Conservation (phyloP, 495 filamentous ascomycete species). For the Podospora bellae-mahoneyi region DNA sequence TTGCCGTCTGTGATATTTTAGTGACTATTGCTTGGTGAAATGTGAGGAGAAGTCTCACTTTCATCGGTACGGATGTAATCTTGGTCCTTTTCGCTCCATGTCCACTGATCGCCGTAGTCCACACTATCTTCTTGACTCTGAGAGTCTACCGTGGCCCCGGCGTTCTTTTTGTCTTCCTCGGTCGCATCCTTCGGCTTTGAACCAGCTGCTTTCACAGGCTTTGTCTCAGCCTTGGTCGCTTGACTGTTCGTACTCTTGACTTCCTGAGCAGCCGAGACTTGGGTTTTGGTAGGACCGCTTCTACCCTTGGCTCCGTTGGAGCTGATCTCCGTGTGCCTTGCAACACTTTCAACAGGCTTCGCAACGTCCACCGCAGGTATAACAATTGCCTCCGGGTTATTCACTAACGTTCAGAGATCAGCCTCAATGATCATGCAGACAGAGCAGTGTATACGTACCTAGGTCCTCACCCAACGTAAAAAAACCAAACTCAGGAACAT, state of each 20-base stretch:
- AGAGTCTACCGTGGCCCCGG: background rate
- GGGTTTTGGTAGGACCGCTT: background rate
- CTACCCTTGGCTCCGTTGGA: no score
- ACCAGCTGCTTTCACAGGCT: background rate
- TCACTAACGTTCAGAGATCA: background rate
- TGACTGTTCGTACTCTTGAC: background rate
- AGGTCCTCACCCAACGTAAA: background rate
- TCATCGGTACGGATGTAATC: slow-evolving; percentile 8
- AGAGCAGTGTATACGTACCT: background rate
- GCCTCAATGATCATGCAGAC: background rate
- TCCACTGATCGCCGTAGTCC: slow-evolving; percentile 21
- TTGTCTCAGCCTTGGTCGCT: background rate
- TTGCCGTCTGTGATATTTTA: slow-evolving; percentile 9
- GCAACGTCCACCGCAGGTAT: background rate
- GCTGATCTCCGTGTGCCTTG: background rate
- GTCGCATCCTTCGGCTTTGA: background rate
- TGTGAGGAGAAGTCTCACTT: background rate
- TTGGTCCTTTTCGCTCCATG: slow-evolving; percentile 13
- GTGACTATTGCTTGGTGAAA: background rate
- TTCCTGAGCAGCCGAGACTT: background rate
- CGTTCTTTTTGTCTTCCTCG: background rate
- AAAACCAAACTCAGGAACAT: background rate
- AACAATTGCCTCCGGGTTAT: background rate
- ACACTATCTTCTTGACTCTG: slow-evolving; percentile 1
- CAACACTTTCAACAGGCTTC: background rate